These are phyloP conservation scores for Fusarium drepaniforme DNA, from an alignment of 2,329 filamentous ascomycete genomes.

Conservation along the genomic window DNA sequence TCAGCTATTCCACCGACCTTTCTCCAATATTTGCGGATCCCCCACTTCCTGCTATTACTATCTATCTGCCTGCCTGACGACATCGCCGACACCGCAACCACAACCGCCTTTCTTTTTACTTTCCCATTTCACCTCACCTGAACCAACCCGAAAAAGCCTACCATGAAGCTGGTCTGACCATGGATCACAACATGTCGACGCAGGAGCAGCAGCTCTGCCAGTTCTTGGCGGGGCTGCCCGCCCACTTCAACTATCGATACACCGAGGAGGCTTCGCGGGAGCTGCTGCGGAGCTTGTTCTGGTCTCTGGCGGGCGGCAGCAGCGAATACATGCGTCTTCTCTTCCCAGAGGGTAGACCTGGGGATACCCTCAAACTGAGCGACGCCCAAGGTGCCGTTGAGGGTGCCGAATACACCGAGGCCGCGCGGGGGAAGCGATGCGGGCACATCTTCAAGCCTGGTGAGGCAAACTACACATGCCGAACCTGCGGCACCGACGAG, in stretches of 20 bases:
- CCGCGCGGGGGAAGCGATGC: constrained; percentile 91
- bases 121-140: not conserved
- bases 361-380: constrained; percentile 79
- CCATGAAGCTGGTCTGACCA: constrained; percentile 51
- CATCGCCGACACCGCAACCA: constrained; percentile 38
- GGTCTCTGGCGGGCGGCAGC: constrained; percentile 83
- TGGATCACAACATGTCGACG: constrained; percentile 69
- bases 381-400: constrained; percentile 93
- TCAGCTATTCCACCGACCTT: constrained; percentile 34
- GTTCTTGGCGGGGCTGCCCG: constrained; percentile 83
- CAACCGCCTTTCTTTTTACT: constrained; percentile 6
- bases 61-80: constrained; percentile 34
- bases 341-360: constrained; percentile 81
- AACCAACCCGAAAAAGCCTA: constrained; percentile 22
- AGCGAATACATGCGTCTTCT: constrained; percentile 81
- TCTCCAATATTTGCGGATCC: constrained; percentile 38
- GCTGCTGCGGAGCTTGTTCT: constrained; percentile 85
- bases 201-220: constrained; percentile 87
- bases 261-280: constrained; percentile 76
- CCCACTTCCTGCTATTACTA: constrained; percentile 2
- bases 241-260: constrained; percentile 81
- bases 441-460: constrained; percentile 97
- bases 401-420: constrained; percentile 93
- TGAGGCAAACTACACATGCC: constrained; percentile 94
- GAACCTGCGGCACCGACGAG: constrained; percentile 93